A percentile compares a stretch with the other conserved stretches of the same genome.
phyloP scores from a whole-genome alignment of 768 basidiomycete genomes.

The Lentinula boryana region DNA sequence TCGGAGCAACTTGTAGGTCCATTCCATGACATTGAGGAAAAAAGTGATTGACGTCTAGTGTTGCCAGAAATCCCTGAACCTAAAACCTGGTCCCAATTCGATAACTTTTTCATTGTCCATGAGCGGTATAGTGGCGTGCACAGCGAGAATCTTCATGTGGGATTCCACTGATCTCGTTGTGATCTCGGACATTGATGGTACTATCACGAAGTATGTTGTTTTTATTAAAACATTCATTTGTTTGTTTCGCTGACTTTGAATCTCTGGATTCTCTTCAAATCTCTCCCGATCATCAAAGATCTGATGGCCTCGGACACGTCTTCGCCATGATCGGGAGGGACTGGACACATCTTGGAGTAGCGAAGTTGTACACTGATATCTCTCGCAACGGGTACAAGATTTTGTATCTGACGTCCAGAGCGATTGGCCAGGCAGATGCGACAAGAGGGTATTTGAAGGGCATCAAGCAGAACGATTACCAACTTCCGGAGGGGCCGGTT shows the following conservation, averaged over 20 bases:
- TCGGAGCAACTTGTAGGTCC: constrained; percentile 85
- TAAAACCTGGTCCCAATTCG: constrained; percentile 84
- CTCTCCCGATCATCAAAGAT: constrained; percentile 38
- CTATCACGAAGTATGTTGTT: constrained; percentile 84
- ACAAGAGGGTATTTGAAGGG: constrained; percentile 92
- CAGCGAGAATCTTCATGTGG: constrained; percentile 94
- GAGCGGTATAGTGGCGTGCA: constrained; percentile 75
- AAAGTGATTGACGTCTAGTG: background rate
- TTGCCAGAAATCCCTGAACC: constrained; percentile 73
- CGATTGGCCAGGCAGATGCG: constrained; percentile 96
- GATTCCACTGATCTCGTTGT: constrained; percentile 87
- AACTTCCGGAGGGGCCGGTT: constrained; percentile 96
- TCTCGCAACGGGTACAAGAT: constrained; percentile 94
- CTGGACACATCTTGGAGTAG: constrained; percentile 97
- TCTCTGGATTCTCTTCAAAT: background rate
- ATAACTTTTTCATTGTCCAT: constrained; percentile 91
- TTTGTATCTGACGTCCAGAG: constrained; percentile 94
- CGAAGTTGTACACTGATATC: constrained; percentile 96
- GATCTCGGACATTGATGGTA: constrained; percentile 97
- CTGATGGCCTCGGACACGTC: constrained; percentile 93
- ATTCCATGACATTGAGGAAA: background rate
- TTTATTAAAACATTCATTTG: background rate
- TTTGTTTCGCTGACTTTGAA: background rate
- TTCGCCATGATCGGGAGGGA: constrained; percentile 97
- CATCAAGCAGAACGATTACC: constrained; percentile 93